Evolutionary conservation across 2,329 filamentous ascomycete species (phyloP), one percentile per base, ranked within the genome.

Genomic region (Tolypocladium tropicale): DNA sequence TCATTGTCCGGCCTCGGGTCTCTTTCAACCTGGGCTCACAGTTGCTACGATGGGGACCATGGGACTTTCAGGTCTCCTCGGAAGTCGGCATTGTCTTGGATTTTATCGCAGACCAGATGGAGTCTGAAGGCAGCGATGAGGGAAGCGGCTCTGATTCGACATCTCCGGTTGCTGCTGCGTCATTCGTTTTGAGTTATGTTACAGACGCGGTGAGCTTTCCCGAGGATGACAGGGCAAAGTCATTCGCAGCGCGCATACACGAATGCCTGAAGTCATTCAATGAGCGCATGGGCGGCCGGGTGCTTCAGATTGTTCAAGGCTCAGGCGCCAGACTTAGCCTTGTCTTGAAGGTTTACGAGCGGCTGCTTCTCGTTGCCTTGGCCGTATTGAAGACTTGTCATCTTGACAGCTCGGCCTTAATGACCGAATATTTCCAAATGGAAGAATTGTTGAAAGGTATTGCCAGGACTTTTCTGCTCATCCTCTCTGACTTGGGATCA

Each of bases 31-130:
- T 86, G 7, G 78, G 74, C 14, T 73, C 75, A 7, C 76, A 78
- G 56, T 64, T 64, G 0, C 72, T 86, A 6, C 68, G 68, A 56
- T 86, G 84, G 83, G 75, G 74, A 9, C 50, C 60, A 2, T 86
- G 84, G 83, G 72, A 82, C 60, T 78, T 79, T 11, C 74, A 74
- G 34, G 75, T 78, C 2, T 85, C 83, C 1, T 85, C 83, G 4
- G 82, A 86, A 61, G 61, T 86, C 23, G 83, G 83, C 2, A 73
- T 85, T 41, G 68, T 84, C n/a, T 71, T 84, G 57, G 83, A 86
- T 65, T 82, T 77, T 66, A 69, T 86, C 34, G 65, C 71, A 12
- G 81, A 84, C 36, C 72, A 78, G 50, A 56, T 73, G n/a, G 66
- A 69, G 57, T 56, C 52, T 28, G 49, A 21, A 46, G 16, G 30